These are phyloP conservation scores for Globisporangium heterothallicum DNA, from an alignment of 352 stramenopile species.

Conservation along the genomic window DNA sequence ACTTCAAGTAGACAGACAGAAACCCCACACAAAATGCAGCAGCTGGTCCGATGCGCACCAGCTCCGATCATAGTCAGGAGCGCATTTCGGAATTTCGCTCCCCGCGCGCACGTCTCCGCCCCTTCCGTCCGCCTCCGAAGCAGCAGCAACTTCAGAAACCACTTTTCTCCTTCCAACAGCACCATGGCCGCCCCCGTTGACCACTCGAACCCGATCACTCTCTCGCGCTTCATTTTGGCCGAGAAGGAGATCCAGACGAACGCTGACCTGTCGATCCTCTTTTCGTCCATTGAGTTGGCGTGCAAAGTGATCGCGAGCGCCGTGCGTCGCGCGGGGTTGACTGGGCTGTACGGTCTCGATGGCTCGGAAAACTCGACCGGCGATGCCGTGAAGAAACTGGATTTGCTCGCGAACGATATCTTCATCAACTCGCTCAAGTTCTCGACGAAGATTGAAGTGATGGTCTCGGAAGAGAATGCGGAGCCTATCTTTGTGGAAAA, in stretches of 20 bases:
- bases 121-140: constrained; percentile 3
- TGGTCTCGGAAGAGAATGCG: constrained; percentile 98
- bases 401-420: constrained; percentile 98
- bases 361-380: constrained; percentile 96
- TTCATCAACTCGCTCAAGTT: constrained; percentile 97
- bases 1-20: constrained; percentile 12
- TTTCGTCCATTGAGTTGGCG: constrained; percentile 94
- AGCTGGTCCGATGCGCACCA: too few relatives aligned
- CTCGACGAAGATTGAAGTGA: constrained; percentile 95
- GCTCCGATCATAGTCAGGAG: background rate
- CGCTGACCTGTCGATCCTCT: constrained; percentile 91
- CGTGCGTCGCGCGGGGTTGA: constrained; percentile 92
- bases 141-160: constrained; percentile 12
- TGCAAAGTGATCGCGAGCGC: constrained; percentile 97
- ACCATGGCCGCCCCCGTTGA: constrained; percentile 48
- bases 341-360: constrained; percentile 92
- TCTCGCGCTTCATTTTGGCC: constrained; percentile 92
- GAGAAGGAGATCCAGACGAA: constrained; percentile 92
- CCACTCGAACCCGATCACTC: constrained; percentile 88
- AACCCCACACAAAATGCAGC: background rate
- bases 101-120: constrained; percentile 10
- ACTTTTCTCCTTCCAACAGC: too few relatives aligned
- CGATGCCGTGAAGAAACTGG: constrained; percentile 99
- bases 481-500: constrained; percentile 94
- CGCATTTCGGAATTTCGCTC: constrained; percentile 21